These are phyloP conservation scores for Beauveria brongniartii DNA, from an alignment of 2,329 filamentous ascomycete genomes.

Conservation along the genomic window DNA sequence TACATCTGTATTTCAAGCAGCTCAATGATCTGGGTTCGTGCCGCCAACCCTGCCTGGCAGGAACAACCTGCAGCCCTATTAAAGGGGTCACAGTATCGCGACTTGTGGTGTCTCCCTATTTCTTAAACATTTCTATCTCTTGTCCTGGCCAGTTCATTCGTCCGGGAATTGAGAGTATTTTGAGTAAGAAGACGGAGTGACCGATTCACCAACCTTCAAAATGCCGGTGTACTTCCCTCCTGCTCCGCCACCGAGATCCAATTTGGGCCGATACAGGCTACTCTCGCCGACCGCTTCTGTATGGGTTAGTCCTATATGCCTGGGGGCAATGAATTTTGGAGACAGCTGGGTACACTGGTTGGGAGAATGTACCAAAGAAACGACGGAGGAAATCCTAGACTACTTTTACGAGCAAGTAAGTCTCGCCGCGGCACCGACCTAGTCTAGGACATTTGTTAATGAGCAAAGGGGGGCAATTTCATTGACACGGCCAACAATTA, in stretches of 20 bases:
- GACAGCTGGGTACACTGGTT: constrained; percentile 45
- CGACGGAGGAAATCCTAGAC: constrained; percentile 56
- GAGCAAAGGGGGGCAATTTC: constrained; percentile 50
- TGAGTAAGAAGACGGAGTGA: background rate
- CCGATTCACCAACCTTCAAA: background rate
- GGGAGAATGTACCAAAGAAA: constrained; percentile 57
- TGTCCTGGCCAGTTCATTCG: background rate
- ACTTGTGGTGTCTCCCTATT: background rate
- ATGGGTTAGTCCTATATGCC: constrained; percentile 57
- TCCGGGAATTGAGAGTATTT: background rate
- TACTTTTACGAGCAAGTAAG: constrained; percentile 50
- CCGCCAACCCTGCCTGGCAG: background rate
- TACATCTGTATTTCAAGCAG: too few relatives aligned
- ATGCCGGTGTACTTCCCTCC: constrained; percentile 17
- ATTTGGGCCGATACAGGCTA: constrained; percentile 56
- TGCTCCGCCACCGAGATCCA: constrained; percentile 47
- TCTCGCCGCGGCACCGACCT: background rate
- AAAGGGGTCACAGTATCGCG: too few relatives aligned
- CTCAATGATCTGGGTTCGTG: too few relatives aligned
- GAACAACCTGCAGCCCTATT: background rate
- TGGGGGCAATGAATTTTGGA: constrained; percentile 61
- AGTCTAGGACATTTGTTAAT: background rate
- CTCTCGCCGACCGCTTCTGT: constrained; percentile 58
- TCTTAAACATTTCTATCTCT: too few relatives aligned
- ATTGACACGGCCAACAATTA: constrained; percentile 67